Base-by-base conservation (phyloP, 1,284 basidiomycete species). In the Megacollybia platyphylla region DNA sequence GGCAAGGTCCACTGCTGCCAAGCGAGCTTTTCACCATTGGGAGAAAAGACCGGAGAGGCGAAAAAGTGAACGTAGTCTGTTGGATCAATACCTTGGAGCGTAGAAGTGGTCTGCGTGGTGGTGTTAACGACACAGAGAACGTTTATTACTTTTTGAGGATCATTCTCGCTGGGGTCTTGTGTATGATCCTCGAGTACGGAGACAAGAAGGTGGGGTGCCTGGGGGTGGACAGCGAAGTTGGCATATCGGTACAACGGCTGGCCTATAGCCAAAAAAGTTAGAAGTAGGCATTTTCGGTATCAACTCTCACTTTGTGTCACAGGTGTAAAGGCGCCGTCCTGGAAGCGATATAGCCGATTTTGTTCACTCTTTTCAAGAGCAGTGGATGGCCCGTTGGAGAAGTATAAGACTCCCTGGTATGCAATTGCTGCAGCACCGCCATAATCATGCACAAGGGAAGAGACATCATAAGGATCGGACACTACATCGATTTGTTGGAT, bases 1-100 rank as follows among this genome's bases (percentile, higher is more conserved):
- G 87, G 87, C 48, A 80, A 78, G 47, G 60, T 64, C 86, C 85
- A 89, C 46, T 81, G 69, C 39, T 79, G 64, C 79, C 80, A 90
- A 2, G 71, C 73, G 13, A 89, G 51, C 36, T 68, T 69, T 15
- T 59, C 64, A 1, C 84, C 87, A 50, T 83, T 73, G 0, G 80
- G 73, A 17, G 79, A 82, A 58, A 87, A 82, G 20, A 58, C 62
- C 0, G 83, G 76, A 1, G 67, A 52, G 1, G 68, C 65, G 52
- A 84, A 86, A 57, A 86, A 86, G 54, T 85, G 80, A 24, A 24
- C 20, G 20, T 4, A 24, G 20, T 24, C 20, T 5, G 20, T 24
- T 3, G 71, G 68, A 7, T 79, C 80, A n/a, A 62, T 58, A 5
- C 69, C 57, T 26, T 79, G 57, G 6, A 9, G 20, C 13, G 62